Base-by-base conservation (phyloP, 129 eudicot species). In the Solidago caesia region DNA sequence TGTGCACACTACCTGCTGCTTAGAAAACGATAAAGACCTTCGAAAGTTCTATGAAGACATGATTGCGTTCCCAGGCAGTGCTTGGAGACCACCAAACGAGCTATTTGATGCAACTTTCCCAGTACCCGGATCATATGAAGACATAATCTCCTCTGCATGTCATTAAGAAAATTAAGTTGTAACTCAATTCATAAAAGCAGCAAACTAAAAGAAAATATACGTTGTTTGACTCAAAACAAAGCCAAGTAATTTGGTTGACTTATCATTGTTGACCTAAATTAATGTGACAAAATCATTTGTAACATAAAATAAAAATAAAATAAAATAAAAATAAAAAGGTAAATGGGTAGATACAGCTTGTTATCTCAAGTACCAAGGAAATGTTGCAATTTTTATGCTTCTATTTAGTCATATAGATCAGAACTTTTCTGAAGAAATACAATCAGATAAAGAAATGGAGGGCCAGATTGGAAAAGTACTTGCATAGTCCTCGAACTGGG, bases 401-500 rank as follows among this genome's bases (percentile, higher is more conserved):
- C 15, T 52, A 14, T 52, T 52, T 2, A 49, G 15, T 49, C 58
- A 52, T 13, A 16, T 12, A 4, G 5, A 52, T 52, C 21, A 52
- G 1, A 4, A 12, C 15, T 27, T 62, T 1, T 29, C 3, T 8
- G 11, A 33, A 62, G 5, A 51, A 3, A 11, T 49, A 49, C 58
- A 52, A 14, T 52, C 6, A 52, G 2, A 62, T 62, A 29, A 26
- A 9, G 9, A 58, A 5, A 58, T 10, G 6, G 26, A 5, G 58
- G 67, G 15, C 6, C 11, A 42, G 10, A 9, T 5, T 8, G 29
- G 55, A 51, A 71, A 43, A 43, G 73, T 47, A 67, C 99, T 85
- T 91, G 89, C 99, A 87, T 88, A 96, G 64, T 90, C 87, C 85
- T 94, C 99, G 71, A 91, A 94, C 77, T 87, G 84, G 46, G 97